Conservation (phyloP, 352 stramenopile genomes). For the Phytophthora citrophthora region DNA sequence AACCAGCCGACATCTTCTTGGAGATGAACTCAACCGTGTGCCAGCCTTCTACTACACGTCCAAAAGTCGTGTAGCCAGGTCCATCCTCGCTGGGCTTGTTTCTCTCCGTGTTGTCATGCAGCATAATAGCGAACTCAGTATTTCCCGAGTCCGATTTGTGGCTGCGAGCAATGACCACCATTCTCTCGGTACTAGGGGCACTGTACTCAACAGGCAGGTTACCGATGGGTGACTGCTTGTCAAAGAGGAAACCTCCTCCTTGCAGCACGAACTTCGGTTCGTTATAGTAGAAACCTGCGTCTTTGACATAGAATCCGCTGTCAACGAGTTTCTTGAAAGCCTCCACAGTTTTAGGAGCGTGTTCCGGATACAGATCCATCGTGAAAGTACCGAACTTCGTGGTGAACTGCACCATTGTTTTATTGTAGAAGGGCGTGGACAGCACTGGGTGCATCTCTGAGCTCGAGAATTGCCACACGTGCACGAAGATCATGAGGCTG, state of each 20-base stretch:
- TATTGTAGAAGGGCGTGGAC: constrained; percentile 72
- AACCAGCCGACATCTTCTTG: constrained; percentile 74
- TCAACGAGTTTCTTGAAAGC: constrained; percentile 76
- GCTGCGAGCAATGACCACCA: constrained; percentile 80
- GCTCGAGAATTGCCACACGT: constrained; percentile 74
- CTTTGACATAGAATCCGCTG: constrained; percentile 66
- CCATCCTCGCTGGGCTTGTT: constrained; percentile 70
- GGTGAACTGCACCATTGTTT: constrained; percentile 82
- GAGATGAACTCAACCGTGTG: constrained; percentile 79
- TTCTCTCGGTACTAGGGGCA: constrained; percentile 76
- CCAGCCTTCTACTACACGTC: constrained; percentile 77
- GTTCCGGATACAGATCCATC: constrained; percentile 79
- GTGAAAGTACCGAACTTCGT: constrained; percentile 84
- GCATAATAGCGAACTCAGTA: constrained; percentile 88
- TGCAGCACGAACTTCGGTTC: constrained; percentile 84
- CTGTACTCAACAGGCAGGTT: constrained; percentile 87
- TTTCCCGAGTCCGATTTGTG: constrained; percentile 74
- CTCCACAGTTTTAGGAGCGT: constrained; percentile 76
- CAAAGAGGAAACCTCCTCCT: constrained; percentile 73
- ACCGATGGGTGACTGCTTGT: constrained; percentile 69
- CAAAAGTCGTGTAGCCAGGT: constrained; percentile 84
- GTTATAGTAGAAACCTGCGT: constrained; percentile 88
- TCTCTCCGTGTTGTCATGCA: constrained; percentile 77
- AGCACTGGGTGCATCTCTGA: constrained; percentile 48
- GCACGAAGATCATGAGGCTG: constrained; percentile 59